Evolutionary conservation across 2,329 filamentous ascomycete genomes (phyloP).

Genomic region (Helminthosporium solani): DNA sequence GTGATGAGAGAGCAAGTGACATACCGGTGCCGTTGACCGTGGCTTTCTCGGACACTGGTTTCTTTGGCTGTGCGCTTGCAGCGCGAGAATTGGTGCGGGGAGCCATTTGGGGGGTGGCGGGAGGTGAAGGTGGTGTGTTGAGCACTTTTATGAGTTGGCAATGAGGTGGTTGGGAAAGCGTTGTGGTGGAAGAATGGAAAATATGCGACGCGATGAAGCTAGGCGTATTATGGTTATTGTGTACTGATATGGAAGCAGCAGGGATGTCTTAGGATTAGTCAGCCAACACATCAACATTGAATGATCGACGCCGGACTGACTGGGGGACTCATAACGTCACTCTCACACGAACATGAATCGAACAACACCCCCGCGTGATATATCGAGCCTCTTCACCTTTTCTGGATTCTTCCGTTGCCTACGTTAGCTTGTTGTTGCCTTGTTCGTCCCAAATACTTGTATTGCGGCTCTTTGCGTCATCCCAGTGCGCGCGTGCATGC

Average conservation of each 20-base stretch:
- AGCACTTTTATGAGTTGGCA: neutral
- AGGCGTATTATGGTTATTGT: neutral
- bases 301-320: no score
- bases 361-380: no score
- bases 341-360: no score
- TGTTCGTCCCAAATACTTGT: neutral
- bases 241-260: conserved; percentile 16
- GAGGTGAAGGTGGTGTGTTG: neutral
- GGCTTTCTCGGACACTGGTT: conserved; percentile 24
- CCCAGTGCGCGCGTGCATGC: neutral
- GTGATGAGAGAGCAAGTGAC: conserved; percentile 14
- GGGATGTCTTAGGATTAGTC: neutral
- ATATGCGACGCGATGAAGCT: conserved; percentile 1
- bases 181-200: conserved; percentile 22
- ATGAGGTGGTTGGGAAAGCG: conserved; percentile 19
- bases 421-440: no score
- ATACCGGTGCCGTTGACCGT: conserved; percentile 34
- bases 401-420: no score
- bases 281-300: neutral
- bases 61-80: conserved; percentile 23
- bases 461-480: neutral
- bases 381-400: no score
- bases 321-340: no score
- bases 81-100: conserved; percentile 30
- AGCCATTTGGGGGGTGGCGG: conserved; percentile 21